Conservation (phyloP, 2,329 filamentous ascomycete species). For the Emericellopsis cladophorae region DNA sequence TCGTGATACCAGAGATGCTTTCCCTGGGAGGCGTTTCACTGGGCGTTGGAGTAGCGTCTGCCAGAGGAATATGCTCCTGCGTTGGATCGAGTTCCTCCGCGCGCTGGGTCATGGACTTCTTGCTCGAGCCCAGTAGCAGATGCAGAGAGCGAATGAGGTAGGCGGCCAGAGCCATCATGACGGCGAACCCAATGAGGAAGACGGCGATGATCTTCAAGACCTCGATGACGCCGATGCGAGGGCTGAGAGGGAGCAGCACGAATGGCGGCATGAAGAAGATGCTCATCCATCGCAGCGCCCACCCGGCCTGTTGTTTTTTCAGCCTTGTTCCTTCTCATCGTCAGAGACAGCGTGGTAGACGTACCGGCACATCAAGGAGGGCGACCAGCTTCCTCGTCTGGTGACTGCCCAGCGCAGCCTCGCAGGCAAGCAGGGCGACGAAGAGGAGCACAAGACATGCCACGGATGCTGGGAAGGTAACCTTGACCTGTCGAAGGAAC, state of each 20-base stretch:
- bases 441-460: slow-evolving; percentile 44
- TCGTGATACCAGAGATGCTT: slow-evolving; percentile 1
- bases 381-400: slow-evolving; percentile 33
- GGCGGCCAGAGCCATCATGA: slow-evolving; percentile 37
- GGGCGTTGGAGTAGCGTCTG: slow-evolving; percentile 7
- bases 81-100: slow-evolving; percentile 29
- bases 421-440: slow-evolving; percentile 30
- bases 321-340: neutral
- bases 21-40: slow-evolving; percentile 1
- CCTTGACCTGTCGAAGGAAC: slow-evolving; percentile 28
- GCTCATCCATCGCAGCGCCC: slow-evolving; percentile 44
- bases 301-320: slow-evolving; percentile 29
- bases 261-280: slow-evolving; percentile 48
- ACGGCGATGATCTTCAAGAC: slow-evolving; percentile 47
- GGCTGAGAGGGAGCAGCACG: slow-evolving; percentile 43
- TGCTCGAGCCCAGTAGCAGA: slow-evolving; percentile 34
- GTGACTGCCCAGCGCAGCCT: slow-evolving; percentile 32
- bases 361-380: slow-evolving; percentile 40
- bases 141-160: slow-evolving; percentile 42
- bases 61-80: slow-evolving; percentile 33
- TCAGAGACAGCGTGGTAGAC: slow-evolving; percentile 3
- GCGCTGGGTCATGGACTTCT: slow-evolving; percentile 35
- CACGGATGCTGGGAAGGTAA: slow-evolving; percentile 47
- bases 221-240: slow-evolving; percentile 37
- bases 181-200: slow-evolving; percentile 43